phyloP scores from a whole-genome alignment of 2,329 filamentous ascomycete genomes.

The Colletotrichum sp. region DNA sequence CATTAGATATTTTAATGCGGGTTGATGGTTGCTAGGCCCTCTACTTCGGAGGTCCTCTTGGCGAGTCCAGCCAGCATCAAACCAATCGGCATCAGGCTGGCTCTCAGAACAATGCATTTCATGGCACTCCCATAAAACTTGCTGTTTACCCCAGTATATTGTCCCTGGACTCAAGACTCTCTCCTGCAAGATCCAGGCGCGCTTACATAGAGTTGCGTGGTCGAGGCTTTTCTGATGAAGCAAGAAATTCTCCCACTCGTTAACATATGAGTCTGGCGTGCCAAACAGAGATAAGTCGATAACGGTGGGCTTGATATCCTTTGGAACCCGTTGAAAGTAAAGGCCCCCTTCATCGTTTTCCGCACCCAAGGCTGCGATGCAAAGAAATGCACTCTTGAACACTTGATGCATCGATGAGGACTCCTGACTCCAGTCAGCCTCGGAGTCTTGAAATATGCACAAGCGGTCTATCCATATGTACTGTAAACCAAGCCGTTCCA shows the following conservation, averaged over 20 bases:
- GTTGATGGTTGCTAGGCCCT: too few relatives aligned
- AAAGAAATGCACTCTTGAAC: background rate
- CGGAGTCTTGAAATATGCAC: background rate
- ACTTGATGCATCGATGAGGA: background rate
- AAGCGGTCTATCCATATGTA: background rate
- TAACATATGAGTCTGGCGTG: background rate
- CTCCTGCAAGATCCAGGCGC: background rate
- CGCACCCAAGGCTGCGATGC: background rate
- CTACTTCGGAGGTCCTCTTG: too few relatives aligned
- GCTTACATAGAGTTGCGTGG: background rate
- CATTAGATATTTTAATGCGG: background rate
- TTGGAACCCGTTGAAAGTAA: background rate
- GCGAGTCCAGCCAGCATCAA: too few relatives aligned
- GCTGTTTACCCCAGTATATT: background rate
- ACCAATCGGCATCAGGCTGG: background rate
- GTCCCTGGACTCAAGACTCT: background rate
- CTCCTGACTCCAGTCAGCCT: background rate
- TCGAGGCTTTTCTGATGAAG: background rate
- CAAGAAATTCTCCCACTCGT: background rate
- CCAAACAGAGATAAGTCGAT: background rate
- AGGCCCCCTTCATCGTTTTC: background rate
- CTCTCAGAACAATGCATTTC: background rate
- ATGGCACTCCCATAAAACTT: background rate
- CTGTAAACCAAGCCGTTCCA: background rate
- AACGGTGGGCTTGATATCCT: background rate